Evolutionary conservation across 768 basidiomycete species (phyloP), one percentile per base, ranked within the genome.

Genomic region (Crucibulum laeve): DNA sequence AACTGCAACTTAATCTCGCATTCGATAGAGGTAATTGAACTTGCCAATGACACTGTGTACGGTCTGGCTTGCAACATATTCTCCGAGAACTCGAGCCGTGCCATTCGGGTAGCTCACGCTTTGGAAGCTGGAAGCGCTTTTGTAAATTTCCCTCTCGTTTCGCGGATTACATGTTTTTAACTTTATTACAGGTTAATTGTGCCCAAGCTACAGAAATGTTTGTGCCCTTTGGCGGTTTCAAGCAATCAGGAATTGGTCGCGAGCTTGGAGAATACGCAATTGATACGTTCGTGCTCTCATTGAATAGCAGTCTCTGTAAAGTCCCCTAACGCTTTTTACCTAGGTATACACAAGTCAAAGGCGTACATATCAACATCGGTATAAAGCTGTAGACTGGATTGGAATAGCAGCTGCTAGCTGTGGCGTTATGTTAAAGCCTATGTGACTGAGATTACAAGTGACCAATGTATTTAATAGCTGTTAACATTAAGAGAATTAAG

Each of bases 41-140:
- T 73, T 57, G 91, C 87, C 32, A 94, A 93, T 67, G 79, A 91
- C 58, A 82, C 84, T 0, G 69, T 39, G 2, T 90, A 90, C 64
- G 91, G 91, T 32, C 76, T 92, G 22, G 88, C 86, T 5, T 79
- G 82, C 2, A 81, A 85, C 5, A 76, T 93, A 43, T 89, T 88
- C 69, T 76, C 84, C 36, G 65, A 73, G 54, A 72, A 91, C 67
- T 61, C 87, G 59, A 76, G 68, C 40, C 72, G 82, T 25, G 88
- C 84, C 2, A 64, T 91, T 44, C 61, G 63, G 40, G 74, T 80
- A 10, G 81, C 87, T 21, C 76, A 85, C 60, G 66, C 62, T 46
- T 63, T 93, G 45, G 74, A 83, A 50, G 82, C 84, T 3, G 84
- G 86, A 25, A 84, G 80, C 7, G 68, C 69, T 14, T 87, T 76